These are phyloP conservation scores for Podospora sp. DNA, from an alignment of 495 filamentous ascomycete species.

Conservation along the genomic window DNA sequence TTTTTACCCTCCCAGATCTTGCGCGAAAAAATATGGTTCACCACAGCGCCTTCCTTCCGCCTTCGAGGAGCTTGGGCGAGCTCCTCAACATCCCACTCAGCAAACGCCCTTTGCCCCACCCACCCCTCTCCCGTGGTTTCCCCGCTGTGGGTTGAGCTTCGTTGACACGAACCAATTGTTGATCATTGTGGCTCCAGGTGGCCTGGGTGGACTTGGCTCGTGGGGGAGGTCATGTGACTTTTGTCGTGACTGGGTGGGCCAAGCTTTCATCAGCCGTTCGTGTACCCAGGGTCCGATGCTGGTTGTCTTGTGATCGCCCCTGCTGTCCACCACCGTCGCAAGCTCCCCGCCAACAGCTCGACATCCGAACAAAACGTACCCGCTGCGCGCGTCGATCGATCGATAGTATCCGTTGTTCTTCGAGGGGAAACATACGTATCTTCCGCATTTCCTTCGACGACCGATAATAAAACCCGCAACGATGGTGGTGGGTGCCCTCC, in stretches of 20 bases:
- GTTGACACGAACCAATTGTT: slow-evolving; percentile 15
- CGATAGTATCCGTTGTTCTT: not conserved
- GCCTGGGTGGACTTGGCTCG: slow-evolving; percentile 1
- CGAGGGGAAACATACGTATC: not conserved
- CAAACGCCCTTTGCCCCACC: slow-evolving; percentile 18
- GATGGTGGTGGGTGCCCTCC: slow-evolving; percentile 49
- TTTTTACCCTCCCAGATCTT: slow-evolving; percentile 3
- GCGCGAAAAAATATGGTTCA: slow-evolving; percentile 25
- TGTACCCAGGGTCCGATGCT: not conserved
- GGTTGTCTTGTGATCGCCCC: slow-evolving; percentile 15
- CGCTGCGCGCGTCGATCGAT: not conserved
- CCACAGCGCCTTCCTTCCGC: slow-evolving; percentile 13
- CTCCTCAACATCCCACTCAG: slow-evolving; percentile 25
- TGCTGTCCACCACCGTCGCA: slow-evolving; percentile 4
- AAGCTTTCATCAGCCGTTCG: slow-evolving; percentile 7
- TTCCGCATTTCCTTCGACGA: not conserved
- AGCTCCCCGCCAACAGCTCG: slow-evolving; percentile 4
- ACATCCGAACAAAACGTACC: not conserved
- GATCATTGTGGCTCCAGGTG: slow-evolving; percentile 10
- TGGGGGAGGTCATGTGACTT: slow-evolving; percentile 6
- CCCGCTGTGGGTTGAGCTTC: not conserved
- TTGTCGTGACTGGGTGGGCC: slow-evolving; percentile 1
- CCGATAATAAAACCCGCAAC: slow-evolving; percentile 20
- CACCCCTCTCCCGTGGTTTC: slow-evolving; percentile 6
- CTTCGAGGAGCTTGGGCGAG: slow-evolving; percentile 11